phyloP scores from a whole-genome alignment of 2,329 filamentous ascomycete species.

The Colletotrichum spaethianum region DNA sequence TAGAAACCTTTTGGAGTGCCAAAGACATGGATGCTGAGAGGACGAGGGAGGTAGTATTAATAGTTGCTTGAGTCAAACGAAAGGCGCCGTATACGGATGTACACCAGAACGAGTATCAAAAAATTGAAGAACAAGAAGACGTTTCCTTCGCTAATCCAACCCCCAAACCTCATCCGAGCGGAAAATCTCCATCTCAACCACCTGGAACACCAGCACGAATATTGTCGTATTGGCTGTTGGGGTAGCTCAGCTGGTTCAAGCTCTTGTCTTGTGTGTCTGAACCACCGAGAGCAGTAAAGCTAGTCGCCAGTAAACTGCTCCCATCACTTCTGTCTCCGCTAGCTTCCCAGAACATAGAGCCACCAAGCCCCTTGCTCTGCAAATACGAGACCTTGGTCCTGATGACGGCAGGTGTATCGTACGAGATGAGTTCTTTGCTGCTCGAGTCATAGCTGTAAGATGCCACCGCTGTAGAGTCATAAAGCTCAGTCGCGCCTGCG shows the following conservation, averaged over 20 bases:
- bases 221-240: slow-evolving; percentile 71
- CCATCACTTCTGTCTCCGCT: slow-evolving; percentile 72
- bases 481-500: slow-evolving; percentile 67
- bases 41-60: neutral
- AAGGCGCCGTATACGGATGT: neutral
- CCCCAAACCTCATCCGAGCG: no score
- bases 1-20: no score
- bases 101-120: no score
- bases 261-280: slow-evolving; percentile 61
- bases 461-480: slow-evolving; percentile 72
- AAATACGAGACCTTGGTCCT: slow-evolving; percentile 76
- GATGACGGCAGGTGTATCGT: slow-evolving; percentile 74
- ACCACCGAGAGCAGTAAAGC: slow-evolving; percentile 47
- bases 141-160: no score
- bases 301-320: slow-evolving; percentile 67
- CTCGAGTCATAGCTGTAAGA: slow-evolving; percentile 78
- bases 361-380: slow-evolving; percentile 72
- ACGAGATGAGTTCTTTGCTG: slow-evolving; percentile 76
- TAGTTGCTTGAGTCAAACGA: neutral
- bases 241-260: slow-evolving; percentile 69
- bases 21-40: no score
- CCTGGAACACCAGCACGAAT: slow-evolving; percentile 50
- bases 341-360: slow-evolving; percentile 89
- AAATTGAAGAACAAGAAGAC: neutral
- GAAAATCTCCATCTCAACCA: neutral